A percentile compares a stretch with the other conserved stretches of the same genome.
These are phyloP conservation scores for Deuterostichococcus epilithicus DNA, from an alignment of 139 green algal species.

Conservation along the genomic window DNA sequence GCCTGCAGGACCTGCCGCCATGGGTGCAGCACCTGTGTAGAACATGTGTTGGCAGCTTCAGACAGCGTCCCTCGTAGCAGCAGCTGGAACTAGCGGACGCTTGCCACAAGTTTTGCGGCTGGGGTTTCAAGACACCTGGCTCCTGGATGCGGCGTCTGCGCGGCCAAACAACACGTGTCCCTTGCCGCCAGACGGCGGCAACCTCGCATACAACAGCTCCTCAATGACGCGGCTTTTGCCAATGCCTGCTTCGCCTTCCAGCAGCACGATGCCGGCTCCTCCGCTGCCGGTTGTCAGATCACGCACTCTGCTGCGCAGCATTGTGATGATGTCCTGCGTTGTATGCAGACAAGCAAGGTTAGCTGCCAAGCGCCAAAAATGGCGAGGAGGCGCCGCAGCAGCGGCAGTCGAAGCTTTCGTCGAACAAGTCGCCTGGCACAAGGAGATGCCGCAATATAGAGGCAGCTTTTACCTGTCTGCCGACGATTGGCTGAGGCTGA, in stretches of 20 bases:
- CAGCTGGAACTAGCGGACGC: too few species aligned
- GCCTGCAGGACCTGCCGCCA: conserved; percentile 55
- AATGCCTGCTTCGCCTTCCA: conserved; percentile 66
- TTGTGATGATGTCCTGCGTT: conserved; percentile 1
- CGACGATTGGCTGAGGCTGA: too few species aligned
- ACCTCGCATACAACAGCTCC: conserved; percentile 45
- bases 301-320: neutral
- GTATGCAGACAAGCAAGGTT: neutral
- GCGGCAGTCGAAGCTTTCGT: too few species aligned
- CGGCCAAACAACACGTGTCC: conserved; percentile 50
- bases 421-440: too few species aligned
- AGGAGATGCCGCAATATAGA: too few species aligned
- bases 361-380: neutral
- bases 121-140: conserved; percentile 26
- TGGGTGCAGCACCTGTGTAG: conserved; percentile 49
- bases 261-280: conserved; percentile 48
- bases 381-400: too few species aligned
- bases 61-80: too few species aligned
- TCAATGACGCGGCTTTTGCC: conserved; percentile 70
- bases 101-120: neutral
- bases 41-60: too few species aligned
- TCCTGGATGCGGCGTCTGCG: conserved; percentile 47
- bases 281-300: neutral
- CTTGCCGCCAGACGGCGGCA: conserved; percentile 38
- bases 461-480: too few species aligned